These are phyloP conservation scores for Hylodesmum podocarpum DNA, from an alignment of 306 rosid genomes.

Conservation along the genomic window DNA sequence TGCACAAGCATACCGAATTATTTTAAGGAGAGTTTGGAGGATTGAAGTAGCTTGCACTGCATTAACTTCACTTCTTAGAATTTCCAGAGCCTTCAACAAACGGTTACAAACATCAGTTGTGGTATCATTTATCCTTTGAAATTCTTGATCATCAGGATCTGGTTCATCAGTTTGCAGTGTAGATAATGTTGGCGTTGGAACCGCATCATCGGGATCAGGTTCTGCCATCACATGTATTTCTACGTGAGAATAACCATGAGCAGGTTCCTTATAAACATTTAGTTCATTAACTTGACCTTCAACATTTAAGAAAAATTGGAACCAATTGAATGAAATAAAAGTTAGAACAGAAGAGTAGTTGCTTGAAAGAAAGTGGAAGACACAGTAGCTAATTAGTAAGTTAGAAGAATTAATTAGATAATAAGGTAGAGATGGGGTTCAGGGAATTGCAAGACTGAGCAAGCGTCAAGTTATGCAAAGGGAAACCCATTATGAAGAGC, in stretches of 20 bases:
- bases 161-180: slow-evolving; percentile 63
- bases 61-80: slow-evolving; percentile 59
- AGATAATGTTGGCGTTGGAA: slow-evolving; percentile 40
- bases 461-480: background rate
- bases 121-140: slow-evolving; percentile 75
- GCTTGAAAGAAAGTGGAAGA: background rate
- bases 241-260: slow-evolving; percentile 38
- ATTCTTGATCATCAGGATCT: slow-evolving; percentile 84
- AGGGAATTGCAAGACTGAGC: background rate
- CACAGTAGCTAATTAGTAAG: background rate
- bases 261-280: slow-evolving; percentile 27
- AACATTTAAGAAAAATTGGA: slow-evolving; percentile 20
- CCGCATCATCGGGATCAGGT: slow-evolving; percentile 56
- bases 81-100: slow-evolving; percentile 58
- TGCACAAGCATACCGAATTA: slow-evolving; percentile 56
- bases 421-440: background rate
- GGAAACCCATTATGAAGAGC: background rate
- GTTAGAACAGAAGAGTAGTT: background rate
- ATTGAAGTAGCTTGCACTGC: slow-evolving; percentile 50
- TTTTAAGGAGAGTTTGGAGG: slow-evolving; percentile 73
- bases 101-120: slow-evolving; percentile 60
- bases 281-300: slow-evolving; percentile 22
- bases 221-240: slow-evolving; percentile 37
- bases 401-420: background rate
- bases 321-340: slow-evolving; percentile 15